A percentile compares a stretch with the other conserved stretches of the same genome.
phyloP scores from a whole-genome alignment of 169 alveolate genomes.

The Eimeria tenella region DNA sequence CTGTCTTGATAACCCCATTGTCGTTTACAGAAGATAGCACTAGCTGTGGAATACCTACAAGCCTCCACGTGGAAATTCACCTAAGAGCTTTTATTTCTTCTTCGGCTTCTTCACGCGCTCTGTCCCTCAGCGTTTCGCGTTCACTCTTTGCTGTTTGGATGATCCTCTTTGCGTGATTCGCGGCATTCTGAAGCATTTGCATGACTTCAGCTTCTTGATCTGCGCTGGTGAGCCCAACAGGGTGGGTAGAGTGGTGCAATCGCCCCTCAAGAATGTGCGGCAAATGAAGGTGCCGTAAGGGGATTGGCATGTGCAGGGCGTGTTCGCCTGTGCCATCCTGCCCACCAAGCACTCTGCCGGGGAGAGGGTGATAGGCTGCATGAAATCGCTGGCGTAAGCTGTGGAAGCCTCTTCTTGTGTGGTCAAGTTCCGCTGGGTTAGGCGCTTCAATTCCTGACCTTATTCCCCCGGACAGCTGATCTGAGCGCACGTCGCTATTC shows the following conservation, averaged over 20 bases:
- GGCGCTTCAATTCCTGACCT: neutral
- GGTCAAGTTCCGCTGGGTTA: conserved; percentile 1
- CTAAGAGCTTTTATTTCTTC: conserved; percentile 37
- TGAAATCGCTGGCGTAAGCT: conserved; percentile 34
- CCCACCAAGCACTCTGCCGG: neutral
- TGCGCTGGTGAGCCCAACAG: neutral
- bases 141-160: conserved; percentile 51
- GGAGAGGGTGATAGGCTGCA: neutral
- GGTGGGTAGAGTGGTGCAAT: conserved; percentile 37
- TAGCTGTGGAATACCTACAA: no score
- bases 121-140: conserved; percentile 18
- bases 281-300: conserved; percentile 35
- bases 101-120: conserved; percentile 66
- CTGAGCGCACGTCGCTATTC: neutral
- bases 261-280: conserved; percentile 24
- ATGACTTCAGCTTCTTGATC: conserved; percentile 34
- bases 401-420: conserved; percentile 19
- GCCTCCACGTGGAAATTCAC: neutral
- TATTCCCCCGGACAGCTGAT: no score
- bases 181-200: conserved; percentile 43
- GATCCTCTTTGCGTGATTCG: conserved; percentile 34
- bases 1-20: no score
- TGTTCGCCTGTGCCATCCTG: conserved; percentile 20
- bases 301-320: conserved; percentile 19
- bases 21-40: no score